Conservation (phyloP, 768 basidiomycete species). For the Amanita rimosa region DNA sequence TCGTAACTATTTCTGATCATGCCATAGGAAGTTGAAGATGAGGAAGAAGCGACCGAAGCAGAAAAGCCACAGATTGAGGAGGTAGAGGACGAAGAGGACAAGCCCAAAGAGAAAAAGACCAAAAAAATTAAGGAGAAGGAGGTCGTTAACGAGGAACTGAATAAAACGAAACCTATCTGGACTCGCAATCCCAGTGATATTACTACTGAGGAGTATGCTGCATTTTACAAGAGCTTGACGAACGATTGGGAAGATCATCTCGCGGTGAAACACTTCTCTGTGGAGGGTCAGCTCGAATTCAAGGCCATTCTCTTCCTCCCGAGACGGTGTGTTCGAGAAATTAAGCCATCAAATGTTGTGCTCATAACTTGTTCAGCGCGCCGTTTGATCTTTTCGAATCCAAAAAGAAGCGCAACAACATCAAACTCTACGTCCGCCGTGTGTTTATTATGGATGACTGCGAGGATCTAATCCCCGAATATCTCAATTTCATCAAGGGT, state of each 20-base stretch:
- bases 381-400: slow-evolving; percentile 99
- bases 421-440: slow-evolving; percentile 99
- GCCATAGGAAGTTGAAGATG: background rate
- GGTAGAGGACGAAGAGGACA: slow-evolving; percentile 73
- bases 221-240: slow-evolving; percentile 99
- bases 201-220: slow-evolving; percentile 80
- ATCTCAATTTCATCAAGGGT: slow-evolving; percentile 99
- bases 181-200: slow-evolving; percentile 97
- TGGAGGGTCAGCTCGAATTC: slow-evolving; percentile 99
- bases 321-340: slow-evolving; percentile 57
- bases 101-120: slow-evolving; percentile 84
- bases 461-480: slow-evolving; percentile 98
- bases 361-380: slow-evolving; percentile 39
- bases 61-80: slow-evolving; percentile 76
- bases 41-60: slow-evolving; percentile 86
- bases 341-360: background rate
- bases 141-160: slow-evolving; percentile 91
- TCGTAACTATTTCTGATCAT: slow-evolving; percentile 9
- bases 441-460: slow-evolving; percentile 99
- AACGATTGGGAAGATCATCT: slow-evolving; percentile 99
- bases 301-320: slow-evolving; percentile 98
- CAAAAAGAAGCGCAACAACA: slow-evolving; percentile 99
- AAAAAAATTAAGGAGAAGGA: slow-evolving; percentile 90
- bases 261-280: slow-evolving; percentile 99
- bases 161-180: slow-evolving; percentile 99